phyloP scores from a whole-genome alignment of 1,284 basidiomycete species.

The Singerocomus rubriflavus region DNA sequence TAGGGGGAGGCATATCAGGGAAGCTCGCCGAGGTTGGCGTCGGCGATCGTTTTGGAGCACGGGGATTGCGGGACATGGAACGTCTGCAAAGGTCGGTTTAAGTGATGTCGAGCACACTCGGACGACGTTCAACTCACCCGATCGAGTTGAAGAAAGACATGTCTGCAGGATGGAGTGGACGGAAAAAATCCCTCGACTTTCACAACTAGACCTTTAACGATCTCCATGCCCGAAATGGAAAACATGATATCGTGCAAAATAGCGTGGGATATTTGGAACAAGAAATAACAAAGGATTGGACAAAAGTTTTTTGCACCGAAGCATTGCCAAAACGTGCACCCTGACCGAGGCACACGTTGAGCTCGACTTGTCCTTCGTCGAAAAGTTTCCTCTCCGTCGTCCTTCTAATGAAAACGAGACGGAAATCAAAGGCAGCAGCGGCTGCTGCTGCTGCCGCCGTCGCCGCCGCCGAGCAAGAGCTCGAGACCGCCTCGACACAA shows the following conservation, averaged over 20 bases:
- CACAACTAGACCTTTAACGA: neutral
- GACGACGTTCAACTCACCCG: slow-evolving; percentile 45
- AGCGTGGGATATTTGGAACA: slow-evolving; percentile 18
- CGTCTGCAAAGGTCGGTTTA: slow-evolving; percentile 42
- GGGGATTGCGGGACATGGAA: slow-evolving; percentile 66
- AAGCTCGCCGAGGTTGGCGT: slow-evolving; percentile 68
- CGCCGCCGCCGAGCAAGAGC: slow-evolving; percentile 28
- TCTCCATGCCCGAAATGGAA: slow-evolving; percentile 13
- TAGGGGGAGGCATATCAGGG: slow-evolving; percentile 42
- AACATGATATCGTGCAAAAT: slow-evolving; percentile 5
- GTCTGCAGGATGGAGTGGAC: slow-evolving; percentile 25
- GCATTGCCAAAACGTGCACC: slow-evolving; percentile 13
- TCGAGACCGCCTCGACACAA: slow-evolving; percentile 35
- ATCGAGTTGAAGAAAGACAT: slow-evolving; percentile 82
- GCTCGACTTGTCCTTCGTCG: neutral
- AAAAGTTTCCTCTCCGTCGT: neutral
- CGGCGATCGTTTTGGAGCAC: slow-evolving; percentile 61
- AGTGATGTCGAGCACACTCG: neutral
- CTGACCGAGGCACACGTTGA: slow-evolving; percentile 9
- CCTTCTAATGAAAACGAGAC: slow-evolving; percentile 37
- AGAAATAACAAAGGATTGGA: neutral
- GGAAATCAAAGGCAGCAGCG: slow-evolving; percentile 40
- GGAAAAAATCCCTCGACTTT: neutral
- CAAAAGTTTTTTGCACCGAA: slow-evolving; percentile 4
- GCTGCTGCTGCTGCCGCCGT: slow-evolving; percentile 33